These are phyloP conservation scores for Fennellomyces sp. DNA, from an alignment of 371 early-diverging fungal genomes.

Conservation along the genomic window DNA sequence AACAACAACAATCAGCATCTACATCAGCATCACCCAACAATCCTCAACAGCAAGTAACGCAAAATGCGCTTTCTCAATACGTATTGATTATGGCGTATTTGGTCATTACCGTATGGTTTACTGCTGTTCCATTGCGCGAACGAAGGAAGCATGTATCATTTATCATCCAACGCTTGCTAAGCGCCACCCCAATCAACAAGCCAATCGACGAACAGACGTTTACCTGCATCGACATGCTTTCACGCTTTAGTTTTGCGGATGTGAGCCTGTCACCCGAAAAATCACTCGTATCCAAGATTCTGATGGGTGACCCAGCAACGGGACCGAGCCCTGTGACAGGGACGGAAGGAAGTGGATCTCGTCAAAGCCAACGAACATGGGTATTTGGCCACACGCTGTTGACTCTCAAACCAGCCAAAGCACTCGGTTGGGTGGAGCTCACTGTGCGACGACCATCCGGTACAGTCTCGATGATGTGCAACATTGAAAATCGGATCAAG, in stretches of 20 bases:
- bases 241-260: conserved; percentile 82
- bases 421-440: conserved; percentile 79
- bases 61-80: conserved; percentile 71
- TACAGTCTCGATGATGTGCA: conserved; percentile 70
- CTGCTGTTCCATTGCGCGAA: conserved; percentile 72
- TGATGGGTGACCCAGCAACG: conserved; percentile 35
- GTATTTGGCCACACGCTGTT: conserved; percentile 83
- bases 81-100: conserved; percentile 89
- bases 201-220: conserved; percentile 80
- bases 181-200: conserved; percentile 43
- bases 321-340: conserved; percentile 6
- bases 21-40: not conserved
- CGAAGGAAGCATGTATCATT: conserved; percentile 82
- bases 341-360: conserved; percentile 10
- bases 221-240: conserved; percentile 92
- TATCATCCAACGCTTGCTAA: conserved; percentile 75
- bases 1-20: conserved; percentile 7
- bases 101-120: conserved; percentile 89
- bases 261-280: conserved; percentile 64
- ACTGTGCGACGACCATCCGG: conserved; percentile 86
- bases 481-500: conserved; percentile 75
- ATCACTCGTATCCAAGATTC: conserved; percentile 39
- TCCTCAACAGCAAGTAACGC: conserved; percentile 12
- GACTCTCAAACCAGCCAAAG: conserved; percentile 69
- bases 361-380: conserved; percentile 70